Evolutionary conservation across 352 stramenopile genomes (phyloP).

Genomic region (Pythium brachiatum): DNA sequence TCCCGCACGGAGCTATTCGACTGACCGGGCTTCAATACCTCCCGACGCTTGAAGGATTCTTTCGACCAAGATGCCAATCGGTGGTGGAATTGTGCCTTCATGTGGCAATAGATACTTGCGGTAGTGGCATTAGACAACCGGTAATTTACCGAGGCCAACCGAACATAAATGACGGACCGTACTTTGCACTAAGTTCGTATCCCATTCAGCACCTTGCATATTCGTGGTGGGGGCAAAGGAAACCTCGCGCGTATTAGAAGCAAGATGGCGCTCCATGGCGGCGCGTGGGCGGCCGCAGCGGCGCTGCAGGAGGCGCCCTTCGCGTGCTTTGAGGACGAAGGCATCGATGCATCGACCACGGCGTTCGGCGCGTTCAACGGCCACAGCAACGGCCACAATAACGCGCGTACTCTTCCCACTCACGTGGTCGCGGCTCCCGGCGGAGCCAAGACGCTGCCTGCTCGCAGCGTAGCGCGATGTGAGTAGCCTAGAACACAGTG

Average conservation of each 20-base stretch:
- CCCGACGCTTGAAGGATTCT: conserved; percentile 15
- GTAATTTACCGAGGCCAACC: neutral
- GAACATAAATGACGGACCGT: neutral
- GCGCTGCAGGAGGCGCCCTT: conserved; percentile 68
- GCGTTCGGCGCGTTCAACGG: neutral
- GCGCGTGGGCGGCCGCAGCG: conserved; percentile 22
- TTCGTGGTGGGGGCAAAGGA: conserved; percentile 17
- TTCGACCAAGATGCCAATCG: conserved; percentile 1
- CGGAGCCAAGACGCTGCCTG: conserved; percentile 29
- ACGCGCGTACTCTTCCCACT: conserved; percentile 18
- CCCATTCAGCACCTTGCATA: neutral
- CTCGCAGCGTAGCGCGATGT: conserved; percentile 60
- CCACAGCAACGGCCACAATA: neutral
- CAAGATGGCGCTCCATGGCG: conserved; percentile 11
- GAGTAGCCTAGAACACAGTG: neutral
- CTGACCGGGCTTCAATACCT: conserved; percentile 8
- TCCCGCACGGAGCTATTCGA: neutral
- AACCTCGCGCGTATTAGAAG: neutral
- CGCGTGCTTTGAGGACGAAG: conserved; percentile 68
- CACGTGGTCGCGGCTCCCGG: conserved; percentile 36
- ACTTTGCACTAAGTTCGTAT: conserved; percentile 20
- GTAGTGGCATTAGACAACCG: neutral
- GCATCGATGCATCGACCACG: conserved; percentile 18
- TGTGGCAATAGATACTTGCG: too few relatives aligned
- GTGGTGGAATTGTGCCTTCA: too few relatives aligned